Conservation (phyloP, 2,329 filamentous ascomycete species). For the Exophiala oligosperma region DNA sequence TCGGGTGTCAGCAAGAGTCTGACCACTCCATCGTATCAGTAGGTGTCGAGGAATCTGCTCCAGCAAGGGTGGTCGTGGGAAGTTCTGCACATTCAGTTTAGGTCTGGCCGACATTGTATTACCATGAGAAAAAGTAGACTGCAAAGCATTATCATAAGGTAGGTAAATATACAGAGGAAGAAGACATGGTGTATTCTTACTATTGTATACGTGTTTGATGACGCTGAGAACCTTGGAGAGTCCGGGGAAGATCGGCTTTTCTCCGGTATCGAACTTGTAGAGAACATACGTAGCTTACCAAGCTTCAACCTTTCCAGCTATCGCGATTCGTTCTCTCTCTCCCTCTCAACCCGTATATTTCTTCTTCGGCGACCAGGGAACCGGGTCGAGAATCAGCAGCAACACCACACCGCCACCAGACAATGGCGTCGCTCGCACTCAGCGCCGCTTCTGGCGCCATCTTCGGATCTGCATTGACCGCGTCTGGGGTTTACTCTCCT, state of each 20-base stretch:
- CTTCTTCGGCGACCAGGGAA: not conserved
- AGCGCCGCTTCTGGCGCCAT: slow-evolving; percentile 52
- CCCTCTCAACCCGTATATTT: no score
- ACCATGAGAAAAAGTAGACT: not conserved
- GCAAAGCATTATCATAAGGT: not conserved
- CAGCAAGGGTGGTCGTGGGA: slow-evolving; percentile 58
- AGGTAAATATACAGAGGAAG: not conserved
- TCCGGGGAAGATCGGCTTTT: no score
- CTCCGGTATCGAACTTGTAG: no score
- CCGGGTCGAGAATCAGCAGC: not conserved
- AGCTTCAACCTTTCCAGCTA: no score
- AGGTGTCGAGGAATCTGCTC: slow-evolving; percentile 57
- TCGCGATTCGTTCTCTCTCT: no score
- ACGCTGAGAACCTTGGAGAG: not conserved
- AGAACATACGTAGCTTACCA: no score
- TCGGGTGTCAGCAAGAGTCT: slow-evolving; percentile 58
- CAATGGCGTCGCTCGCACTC: slow-evolving; percentile 21
- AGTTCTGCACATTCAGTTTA: slow-evolving; percentile 34
- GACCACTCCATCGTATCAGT: slow-evolving; percentile 56
- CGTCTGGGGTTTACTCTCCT: slow-evolving; percentile 61
- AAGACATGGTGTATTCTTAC: no score
- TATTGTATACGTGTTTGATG: not conserved
- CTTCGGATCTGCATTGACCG: slow-evolving; percentile 63
- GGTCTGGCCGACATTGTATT: slow-evolving; percentile 24
- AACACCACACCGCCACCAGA: not conserved